Conservation (phyloP, 2,329 filamentous ascomycete genomes). For the Diaporthe ilicicola region DNA sequence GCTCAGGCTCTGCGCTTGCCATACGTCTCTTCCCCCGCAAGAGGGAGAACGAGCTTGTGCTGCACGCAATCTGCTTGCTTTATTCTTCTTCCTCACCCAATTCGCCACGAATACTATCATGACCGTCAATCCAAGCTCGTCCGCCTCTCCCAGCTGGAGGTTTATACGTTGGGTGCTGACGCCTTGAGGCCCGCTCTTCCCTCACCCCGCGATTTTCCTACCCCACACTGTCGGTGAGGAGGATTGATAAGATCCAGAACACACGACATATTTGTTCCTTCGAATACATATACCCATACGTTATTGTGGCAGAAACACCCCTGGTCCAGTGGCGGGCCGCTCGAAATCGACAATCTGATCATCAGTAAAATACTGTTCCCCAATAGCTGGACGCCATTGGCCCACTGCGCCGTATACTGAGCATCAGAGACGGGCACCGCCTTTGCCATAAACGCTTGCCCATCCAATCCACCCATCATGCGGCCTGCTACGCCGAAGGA, state of each 20-base stretch:
- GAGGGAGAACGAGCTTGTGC: constrained; percentile 23
- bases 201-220: constrained; percentile 41
- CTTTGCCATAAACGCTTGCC: background rate
- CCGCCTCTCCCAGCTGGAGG: constrained; percentile 55
- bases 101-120: constrained; percentile 52
- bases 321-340: constrained; percentile 9
- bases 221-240: constrained; percentile 40
- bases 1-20: constrained; percentile 15
- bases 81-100: background rate
- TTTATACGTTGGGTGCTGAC: constrained; percentile 53
- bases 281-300: constrained; percentile 26
- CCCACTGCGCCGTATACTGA: background rate
- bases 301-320: constrained; percentile 3
- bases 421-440: background rate
- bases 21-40: constrained; percentile 17
- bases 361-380: background rate
- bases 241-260: constrained; percentile 37
- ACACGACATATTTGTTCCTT: constrained; percentile 25
- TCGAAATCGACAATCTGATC: background rate
- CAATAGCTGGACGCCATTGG: background rate
- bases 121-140: constrained; percentile 52
- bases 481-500: constrained; percentile 45
- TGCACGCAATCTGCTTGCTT: constrained; percentile 30
- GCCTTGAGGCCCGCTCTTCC: constrained; percentile 45
- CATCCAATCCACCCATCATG: constrained; percentile 39